Evolutionary conservation across 2,329 filamentous ascomycete genomes (phyloP), one percentile per base, ranked within the genome.

Genomic region (Cladorrhinum sp.): DNA sequence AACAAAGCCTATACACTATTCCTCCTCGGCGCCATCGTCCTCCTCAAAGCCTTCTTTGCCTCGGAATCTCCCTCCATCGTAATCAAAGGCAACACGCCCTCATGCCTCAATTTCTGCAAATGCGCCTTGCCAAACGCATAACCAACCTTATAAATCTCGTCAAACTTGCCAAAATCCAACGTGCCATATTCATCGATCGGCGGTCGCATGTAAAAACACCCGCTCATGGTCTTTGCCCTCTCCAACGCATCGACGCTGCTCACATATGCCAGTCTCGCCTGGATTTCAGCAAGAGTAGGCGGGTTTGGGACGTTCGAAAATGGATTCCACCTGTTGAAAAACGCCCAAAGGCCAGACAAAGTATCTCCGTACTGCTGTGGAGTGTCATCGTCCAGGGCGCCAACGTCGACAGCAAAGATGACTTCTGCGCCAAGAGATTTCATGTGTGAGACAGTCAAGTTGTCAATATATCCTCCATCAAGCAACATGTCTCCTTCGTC

Each of bases 401-500:
- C 96, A 1, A 99, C 95, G 70, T 99, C 95, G 26, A 99, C 85
- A 1, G 95, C 95, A 73, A 99, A 97, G 65, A 99, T 96, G 50
- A 95, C 87, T 70, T 97, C 92, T 10, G 92, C 92, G 0, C 95
- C 95, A 0, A 99, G 82, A 2, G 87, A 89, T 74, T 96, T 96
- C 95, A 99, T 99, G 75, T 98, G 93, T 14, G 91, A 89, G 18
- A 99, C 96, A 0, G 95, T 98, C 61, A 99, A 79, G 69, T 99
- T 99, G 80, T 99, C 95, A 57, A 98, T 88, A 73, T 99, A 99
- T 16, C 95, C 95, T 48, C 95, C 95, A 69, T 99, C 95, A 0
- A 99, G 83, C 1, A 99, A 82, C 92, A 99, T 96, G 77, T 88
- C 94, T 23, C 96, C 95, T 70, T 99, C 94, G 71, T 99, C 95